Evolutionary conservation across 352 stramenopile genomes (phyloP).

Genomic region (Globisporangium alternatum): DNA sequence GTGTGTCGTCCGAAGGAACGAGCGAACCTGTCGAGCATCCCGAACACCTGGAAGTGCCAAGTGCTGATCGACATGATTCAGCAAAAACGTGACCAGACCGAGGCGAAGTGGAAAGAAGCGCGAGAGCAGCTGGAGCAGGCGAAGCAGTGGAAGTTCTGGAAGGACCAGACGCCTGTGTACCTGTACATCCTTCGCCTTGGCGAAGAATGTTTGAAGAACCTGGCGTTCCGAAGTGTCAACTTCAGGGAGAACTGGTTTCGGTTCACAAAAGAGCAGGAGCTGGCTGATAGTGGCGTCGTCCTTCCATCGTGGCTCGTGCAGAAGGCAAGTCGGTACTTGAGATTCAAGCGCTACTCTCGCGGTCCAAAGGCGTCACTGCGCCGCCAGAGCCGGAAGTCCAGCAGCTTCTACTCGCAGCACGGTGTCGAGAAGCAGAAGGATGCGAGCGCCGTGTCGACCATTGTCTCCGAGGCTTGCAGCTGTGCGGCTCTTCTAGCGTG

Average conservation of each 20-base stretch:
- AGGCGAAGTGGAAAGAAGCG: conserved; percentile 70
- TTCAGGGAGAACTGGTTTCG: conserved; percentile 70
- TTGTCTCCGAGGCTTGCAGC: conserved; percentile 75
- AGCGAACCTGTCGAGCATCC: conserved; percentile 34
- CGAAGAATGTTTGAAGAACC: conserved; percentile 78
- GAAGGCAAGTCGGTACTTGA: conserved; percentile 78
- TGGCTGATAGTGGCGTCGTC: conserved; percentile 23
- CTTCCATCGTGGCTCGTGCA: conserved; percentile 69
- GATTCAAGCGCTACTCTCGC: conserved; percentile 81
- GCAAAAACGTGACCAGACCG: conserved; percentile 50
- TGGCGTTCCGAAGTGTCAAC: conserved; percentile 78
- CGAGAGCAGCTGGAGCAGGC: conserved; percentile 45
- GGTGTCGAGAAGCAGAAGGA: conserved; percentile 58
- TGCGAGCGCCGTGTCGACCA: conserved; percentile 58
- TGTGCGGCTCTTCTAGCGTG: conserved; percentile 78
- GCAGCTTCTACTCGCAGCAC: conserved; percentile 80
- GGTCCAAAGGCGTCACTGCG: conserved; percentile 57
- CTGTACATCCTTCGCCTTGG: conserved; percentile 78
- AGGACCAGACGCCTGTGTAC: conserved; percentile 76
- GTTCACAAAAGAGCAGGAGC: conserved; percentile 50
- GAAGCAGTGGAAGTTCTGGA: conserved; percentile 70
- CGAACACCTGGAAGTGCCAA: conserved; percentile 58
- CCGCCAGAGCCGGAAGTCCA: conserved; percentile 57
- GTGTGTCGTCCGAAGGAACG: conserved; percentile 64
- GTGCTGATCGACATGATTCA: conserved; percentile 76